These are phyloP conservation scores for Heteromeles arbutifolia DNA, from an alignment of 306 rosid species.

Conservation along the genomic window DNA sequence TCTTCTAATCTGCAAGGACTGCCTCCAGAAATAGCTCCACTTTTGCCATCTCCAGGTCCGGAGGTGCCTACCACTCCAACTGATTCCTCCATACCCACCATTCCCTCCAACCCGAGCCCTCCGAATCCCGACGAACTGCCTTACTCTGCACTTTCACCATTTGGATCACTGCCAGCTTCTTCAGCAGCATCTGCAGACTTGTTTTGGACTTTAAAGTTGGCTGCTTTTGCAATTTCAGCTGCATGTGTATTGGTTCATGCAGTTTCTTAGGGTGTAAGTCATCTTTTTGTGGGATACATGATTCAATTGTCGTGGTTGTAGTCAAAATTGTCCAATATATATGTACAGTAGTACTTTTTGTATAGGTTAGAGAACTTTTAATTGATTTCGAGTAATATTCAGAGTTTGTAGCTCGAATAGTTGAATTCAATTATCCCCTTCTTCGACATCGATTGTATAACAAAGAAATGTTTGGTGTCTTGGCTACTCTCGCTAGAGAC, in stretches of 20 bases:
- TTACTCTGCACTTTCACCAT: constrained; percentile 47
- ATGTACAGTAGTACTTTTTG: not conserved
- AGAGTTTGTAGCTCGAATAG: not conserved
- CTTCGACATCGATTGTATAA: not conserved
- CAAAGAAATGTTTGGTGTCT: not conserved
- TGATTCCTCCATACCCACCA: constrained; percentile 57
- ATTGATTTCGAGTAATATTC: not conserved
- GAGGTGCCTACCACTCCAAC: constrained; percentile 47
- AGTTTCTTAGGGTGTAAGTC: constrained; percentile 29
- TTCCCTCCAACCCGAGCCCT: constrained; percentile 88
- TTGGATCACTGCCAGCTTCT: constrained; percentile 45
- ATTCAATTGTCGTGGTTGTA: constrained; percentile 19
- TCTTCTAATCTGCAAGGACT: constrained; percentile 48
- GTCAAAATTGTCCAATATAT: not conserved
- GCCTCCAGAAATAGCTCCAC: constrained; percentile 82
- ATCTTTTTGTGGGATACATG: constrained; percentile 8
- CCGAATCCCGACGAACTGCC: constrained; percentile 70
- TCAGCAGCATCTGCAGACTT: constrained; percentile 30
- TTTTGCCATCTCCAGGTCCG: constrained; percentile 69
- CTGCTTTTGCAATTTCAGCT: constrained; percentile 38
- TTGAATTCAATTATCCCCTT: not conserved
- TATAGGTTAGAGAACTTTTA: not conserved
- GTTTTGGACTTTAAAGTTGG: constrained; percentile 12
- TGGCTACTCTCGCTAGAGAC: not conserved
- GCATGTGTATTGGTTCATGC: constrained; percentile 26